Evolutionary conservation across 495 filamentous ascomycete genomes (phyloP), one percentile per base, ranked within the genome.

Genomic region (Tetracladium marchalianum): DNA sequence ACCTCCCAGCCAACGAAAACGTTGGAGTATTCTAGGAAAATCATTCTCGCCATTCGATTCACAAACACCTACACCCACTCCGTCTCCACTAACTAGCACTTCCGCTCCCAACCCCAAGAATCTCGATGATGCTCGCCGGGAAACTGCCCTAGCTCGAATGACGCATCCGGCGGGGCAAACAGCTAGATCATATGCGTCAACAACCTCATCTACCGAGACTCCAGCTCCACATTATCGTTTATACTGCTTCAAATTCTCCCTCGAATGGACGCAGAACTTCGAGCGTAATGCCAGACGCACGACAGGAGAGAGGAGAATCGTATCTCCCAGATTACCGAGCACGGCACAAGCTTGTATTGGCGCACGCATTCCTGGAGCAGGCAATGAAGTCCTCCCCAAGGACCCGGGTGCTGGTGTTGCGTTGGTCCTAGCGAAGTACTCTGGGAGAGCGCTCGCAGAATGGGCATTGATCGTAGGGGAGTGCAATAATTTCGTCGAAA

Each of bases 401-500:
- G 49, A 61, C 39, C 56, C 56, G 13, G 31, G 31, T 9, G 27
- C 41, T 7, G 16, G 10, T 34, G 41, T 5, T 18, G 40, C 11
- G 3, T 11, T n/a, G 17, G 31, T 34, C 16, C 16, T 43, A 31
- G 41, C 70, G 47, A 86, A 81, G 51, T 97, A 98, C 62, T 71
- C 80, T 6, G 92, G 92, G 1, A 77, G 90, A 38, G 88, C 92
- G 1, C 71, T 98, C 41, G 89, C 90, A 1, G 92, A 98, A 63
- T 98, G 92, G 92, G 69, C 78, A 11, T 64, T 86, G 16, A 76
- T 96, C 32, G 81, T 96, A 7, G 72, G 73, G 18, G 92, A 98
- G 62, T 90, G 82, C 65, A 89, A 97, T 59, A 87, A 80, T 57
- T 98, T 98, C 63, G 85, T 90, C 39, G 86, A 95, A 24, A 74